Evolutionary conservation across 805 yeast genomes (phyloP).

Genomic region (Ascoidea asiatica): DNA sequence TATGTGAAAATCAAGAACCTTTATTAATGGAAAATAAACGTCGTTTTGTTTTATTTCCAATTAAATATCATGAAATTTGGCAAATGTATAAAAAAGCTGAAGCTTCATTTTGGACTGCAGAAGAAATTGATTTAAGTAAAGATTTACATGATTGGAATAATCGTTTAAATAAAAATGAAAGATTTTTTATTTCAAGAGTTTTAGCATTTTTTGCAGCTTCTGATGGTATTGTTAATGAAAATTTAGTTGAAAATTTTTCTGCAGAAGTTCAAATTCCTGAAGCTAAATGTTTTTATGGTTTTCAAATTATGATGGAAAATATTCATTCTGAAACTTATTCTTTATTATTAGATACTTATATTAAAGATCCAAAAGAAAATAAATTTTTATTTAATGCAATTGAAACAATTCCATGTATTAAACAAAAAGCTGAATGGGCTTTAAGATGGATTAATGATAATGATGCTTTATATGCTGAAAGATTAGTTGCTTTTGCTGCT

Average conservation of each 20-base stretch:
- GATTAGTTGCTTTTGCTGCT: slow-evolving; percentile 96
- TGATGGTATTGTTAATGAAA: slow-evolving; percentile 97
- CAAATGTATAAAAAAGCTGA: slow-evolving; percentile 98
- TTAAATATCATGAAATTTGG: slow-evolving; percentile 96
- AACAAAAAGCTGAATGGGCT: slow-evolving; percentile 98
- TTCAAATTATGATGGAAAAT: slow-evolving; percentile 99
- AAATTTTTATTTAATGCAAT: slow-evolving; percentile 88
- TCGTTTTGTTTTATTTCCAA: slow-evolving; percentile 90
- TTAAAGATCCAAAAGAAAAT: slow-evolving; percentile 91
- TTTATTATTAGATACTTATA: slow-evolving; percentile 83
- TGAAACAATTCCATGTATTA: slow-evolving; percentile 91
- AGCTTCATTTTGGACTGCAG: slow-evolving; percentile 99
- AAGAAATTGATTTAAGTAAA: slow-evolving; percentile 91
- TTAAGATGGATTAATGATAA: slow-evolving; percentile 89
- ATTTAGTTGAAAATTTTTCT: slow-evolving; percentile 91
- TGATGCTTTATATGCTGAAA: slow-evolving; percentile 84
- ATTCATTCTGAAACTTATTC: slow-evolving; percentile 90
- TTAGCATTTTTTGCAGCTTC: slow-evolving; percentile 97
- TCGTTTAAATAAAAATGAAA: slow-evolving; percentile 78
- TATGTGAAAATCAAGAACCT: slow-evolving; percentile 79
- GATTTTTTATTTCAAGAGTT: slow-evolving; percentile 83
- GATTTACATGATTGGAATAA: slow-evolving; percentile 90
- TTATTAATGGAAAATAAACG: slow-evolving; percentile 70
- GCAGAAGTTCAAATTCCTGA: slow-evolving; percentile 96
- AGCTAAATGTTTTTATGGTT: slow-evolving; percentile 97